Base-by-base conservation (phyloP, 2,329 filamentous ascomycete genomes). In the Epichloe uncinata region DNA sequence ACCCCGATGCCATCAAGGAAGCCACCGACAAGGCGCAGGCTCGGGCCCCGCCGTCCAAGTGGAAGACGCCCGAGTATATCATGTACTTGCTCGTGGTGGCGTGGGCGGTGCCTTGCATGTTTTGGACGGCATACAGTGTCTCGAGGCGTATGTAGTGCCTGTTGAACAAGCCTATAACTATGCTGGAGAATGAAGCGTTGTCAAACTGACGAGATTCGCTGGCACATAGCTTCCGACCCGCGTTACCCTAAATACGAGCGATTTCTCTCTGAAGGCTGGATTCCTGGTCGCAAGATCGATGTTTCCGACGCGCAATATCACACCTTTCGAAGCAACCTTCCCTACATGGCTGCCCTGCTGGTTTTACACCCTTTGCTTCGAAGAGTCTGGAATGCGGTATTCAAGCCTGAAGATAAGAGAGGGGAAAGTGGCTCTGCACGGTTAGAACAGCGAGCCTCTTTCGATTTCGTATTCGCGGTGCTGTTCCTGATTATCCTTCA, bases 201-300 rank as follows among this genome's bases (percentile, higher is more conserved):
- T 3, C 15, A 13, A 33, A 50, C 51, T 37, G 36, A 30, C 9
- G n/a, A 45, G 16, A 8, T 8, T 7, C 42, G 5, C 2, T 22
- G 15, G 7, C 15, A 2, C 26, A 30, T 41, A 95, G 89, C 84
- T 52, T 82, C 81, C 36, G 85, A 96, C 63, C 86, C 87, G 5
- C 82, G 85, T 57, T 98, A 93, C 63, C 64, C 74, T 52, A 85
- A 83, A 57, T 96, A 83, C 62, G 75, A 84, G 53, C 71, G 73
- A 52, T 72, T 83, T 38, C 77, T 98, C 15, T 82, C 81, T 2
- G 75, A 81, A 8, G 94, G 93, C 57, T 98, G 93, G 93, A 85
- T 98, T 51, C 85, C 85, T 7, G 91, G 91, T 26, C 85, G 91
- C 52, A 87, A 87, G 75, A 87, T 97, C 54, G 93, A 98, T 69